Evolutionary conservation across 1,139 yeast species (phyloP), one percentile per base, ranked within the genome.

Genomic region (Nakaseomyces delphensis): DNA sequence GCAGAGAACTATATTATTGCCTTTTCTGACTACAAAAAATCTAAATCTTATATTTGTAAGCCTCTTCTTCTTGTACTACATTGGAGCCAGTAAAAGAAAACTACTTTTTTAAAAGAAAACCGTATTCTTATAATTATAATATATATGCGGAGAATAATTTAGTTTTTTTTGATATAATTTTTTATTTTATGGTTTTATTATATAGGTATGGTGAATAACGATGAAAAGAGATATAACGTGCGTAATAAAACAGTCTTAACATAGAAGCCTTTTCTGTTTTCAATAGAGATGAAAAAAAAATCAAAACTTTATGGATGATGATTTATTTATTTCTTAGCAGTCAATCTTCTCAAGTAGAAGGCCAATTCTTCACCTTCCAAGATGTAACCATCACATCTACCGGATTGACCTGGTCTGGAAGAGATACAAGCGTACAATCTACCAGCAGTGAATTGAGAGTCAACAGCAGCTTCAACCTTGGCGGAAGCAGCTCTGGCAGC

Each of bases 301-400:
- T 14, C 21, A 20, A 20, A 3, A 9, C 27, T 8, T 33, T 20
- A 33, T 5, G 35, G 20, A 20, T 30, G 35, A 14, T 18, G 27
- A 9, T 21, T 38, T 24, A 18, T 20, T 32, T 87, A 89, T 83
- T 91, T 91, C 93, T 89, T 91, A 72, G 96, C 91, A 71, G 96
- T 80, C 77, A 91, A 79, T 86, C 95, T 89, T 83, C 95, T 87
- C 73, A 91, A 83, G 95, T 91, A 91, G 95, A 91, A 91, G 73
- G 97, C 97, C 74, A 91, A 86, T 79, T 91, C 98, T 73, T 93
- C 99, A 76, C 98, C 98, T 80, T 91, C 99, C 73, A 93, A 85
- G 76, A 91, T 83, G 94, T 93, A 91, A 76, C 99, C 99, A 73
- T 93, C 98, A 77, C 91, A 83, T 79, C 99, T 93, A 76, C 99